A percentile compares a stretch with the other conserved stretches of the same genome.
phyloP scores from a whole-genome alignment of 2,329 filamentous ascomycete genomes.

The Rutstroemia sp. region DNA sequence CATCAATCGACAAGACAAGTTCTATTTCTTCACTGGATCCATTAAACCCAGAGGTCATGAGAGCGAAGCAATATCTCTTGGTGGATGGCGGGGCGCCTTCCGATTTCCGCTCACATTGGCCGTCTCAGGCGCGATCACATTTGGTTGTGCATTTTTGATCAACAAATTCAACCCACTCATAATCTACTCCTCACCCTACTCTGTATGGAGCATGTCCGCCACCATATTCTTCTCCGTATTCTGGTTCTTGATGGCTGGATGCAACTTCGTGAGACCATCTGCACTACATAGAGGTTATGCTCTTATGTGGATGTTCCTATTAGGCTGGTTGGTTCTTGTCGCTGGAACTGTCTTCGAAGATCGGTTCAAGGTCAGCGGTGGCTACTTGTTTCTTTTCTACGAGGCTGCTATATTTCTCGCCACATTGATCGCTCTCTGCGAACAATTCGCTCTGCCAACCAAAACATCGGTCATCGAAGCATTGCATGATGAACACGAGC shows the following conservation, averaged over 20 bases:
- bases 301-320: slow-evolving; percentile 74
- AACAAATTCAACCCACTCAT: slow-evolving; percentile 83
- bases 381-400: slow-evolving; percentile 77
- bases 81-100: slow-evolving; percentile 76
- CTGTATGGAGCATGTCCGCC: slow-evolving; percentile 82
- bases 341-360: slow-evolving; percentile 69
- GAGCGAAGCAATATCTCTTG: slow-evolving; percentile 54
- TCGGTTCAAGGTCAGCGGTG: slow-evolving; percentile 62
- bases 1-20: slow-evolving; percentile 67
- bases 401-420: slow-evolving; percentile 70
- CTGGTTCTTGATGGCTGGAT: slow-evolving; percentile 76
- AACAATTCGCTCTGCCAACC: slow-evolving; percentile 68
- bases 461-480: slow-evolving; percentile 63
- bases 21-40: slow-evolving; percentile 73
- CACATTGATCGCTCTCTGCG: slow-evolving; percentile 66
- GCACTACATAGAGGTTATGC: slow-evolving; percentile 78
- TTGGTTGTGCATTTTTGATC: slow-evolving; percentile 68
- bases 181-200: slow-evolving; percentile 81
- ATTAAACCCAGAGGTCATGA: slow-evolving; percentile 51
- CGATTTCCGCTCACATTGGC: slow-evolving; percentile 72
- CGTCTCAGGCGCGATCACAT: slow-evolving; percentile 58
- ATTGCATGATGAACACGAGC: slow-evolving; percentile 43
- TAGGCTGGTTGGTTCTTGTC: slow-evolving; percentile 68
- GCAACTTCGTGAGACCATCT: slow-evolving; percentile 73
- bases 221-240: slow-evolving; percentile 72